Evolutionary conservation across 495 filamentous ascomycete genomes (phyloP), one percentile per base, ranked within the genome.

Genomic region (Tuber umbilicatum): DNA sequence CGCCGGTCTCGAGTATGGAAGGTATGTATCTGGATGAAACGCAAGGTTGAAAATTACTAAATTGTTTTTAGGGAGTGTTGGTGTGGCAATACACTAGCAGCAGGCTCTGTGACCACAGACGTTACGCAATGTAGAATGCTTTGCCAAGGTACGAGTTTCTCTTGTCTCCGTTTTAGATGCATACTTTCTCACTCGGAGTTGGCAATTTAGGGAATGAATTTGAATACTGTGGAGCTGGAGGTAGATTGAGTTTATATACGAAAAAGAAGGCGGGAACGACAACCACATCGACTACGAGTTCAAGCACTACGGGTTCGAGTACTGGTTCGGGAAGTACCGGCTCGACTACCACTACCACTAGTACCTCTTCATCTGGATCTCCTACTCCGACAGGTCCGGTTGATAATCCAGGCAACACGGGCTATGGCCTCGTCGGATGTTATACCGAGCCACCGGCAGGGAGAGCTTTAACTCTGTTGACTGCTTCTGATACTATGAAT

Each of bases 361-460:
- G 40, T n/a, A 27, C 23, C 50, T 55, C 50, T 12, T 39, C 35
- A 37, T 68, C 70, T 19, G 23, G 1, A 37, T n/a, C 67, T 14
- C 64, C 80, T 31, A 74, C 72, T 4, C 72, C 73, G 6, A 68
- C 75, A 21, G 17, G 17, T 43, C 78, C 78, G 37, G n/a, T 69
- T 43, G 73, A 73, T 27, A 81, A 82, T 38, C 81, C 76, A 4
- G 78, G 81, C n/a, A 80, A 83, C 68, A 73, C n/a, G 1, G 42
- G 38, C 35, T 81, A 74, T 43, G 69, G 9, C n/a, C 72, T 75
- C 37, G 37, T 68, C 16, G 83, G 81, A 16, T 85, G 84, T 70
- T 85, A 85, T 55, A 78, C 75, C 0, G 84, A 85, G 40, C 81
- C 75, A 47, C 80, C 80, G 73, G 67, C 38, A 9, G 80, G 78